phyloP scores from a whole-genome alignment of 768 basidiomycete genomes.

The Suillus sp. region DNA sequence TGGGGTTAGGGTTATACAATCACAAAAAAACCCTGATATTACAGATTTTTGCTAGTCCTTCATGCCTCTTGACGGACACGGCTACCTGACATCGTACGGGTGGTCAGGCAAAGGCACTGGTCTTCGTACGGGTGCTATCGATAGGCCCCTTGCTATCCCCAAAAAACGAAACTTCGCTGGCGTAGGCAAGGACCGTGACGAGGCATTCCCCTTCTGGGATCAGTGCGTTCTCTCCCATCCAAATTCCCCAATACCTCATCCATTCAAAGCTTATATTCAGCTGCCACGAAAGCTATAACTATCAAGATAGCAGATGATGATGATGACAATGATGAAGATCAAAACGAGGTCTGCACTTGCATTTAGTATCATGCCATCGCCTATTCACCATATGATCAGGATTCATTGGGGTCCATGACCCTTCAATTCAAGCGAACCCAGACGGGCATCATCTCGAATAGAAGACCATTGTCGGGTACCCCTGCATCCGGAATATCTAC shows the following conservation, averaged over 20 bases:
- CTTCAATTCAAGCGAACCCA: conserved; percentile 55
- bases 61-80: conserved; percentile 74
- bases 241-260: conserved; percentile 5
- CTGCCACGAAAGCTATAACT: conserved; percentile 81
- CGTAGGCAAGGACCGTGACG: conserved; percentile 90
- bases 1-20: conserved; percentile 5
- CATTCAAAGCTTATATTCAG: conserved; percentile 58
- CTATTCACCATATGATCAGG: conserved; percentile 15
- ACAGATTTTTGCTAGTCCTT: not conserved
- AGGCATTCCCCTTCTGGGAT: conserved; percentile 98
- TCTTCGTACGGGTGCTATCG: conserved; percentile 81
- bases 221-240: conserved; percentile 63
- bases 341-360: conserved; percentile 9
- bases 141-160: conserved; percentile 72
- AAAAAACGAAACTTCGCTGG: conserved; percentile 88
- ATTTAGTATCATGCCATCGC: conserved; percentile 8
- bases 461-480: conserved; percentile 55
- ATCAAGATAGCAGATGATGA: conserved; percentile 55
- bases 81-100: conserved; percentile 77
- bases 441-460: conserved; percentile 78
- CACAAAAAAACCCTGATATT: not conserved
- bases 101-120: conserved; percentile 88
- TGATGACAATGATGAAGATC: conserved; percentile 29
- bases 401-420: conserved; percentile 19
- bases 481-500: conserved; percentile 49